Evolutionary conservation across 306 rosid genomes (phyloP).

Genomic region (Abrus pulchellus): DNA sequence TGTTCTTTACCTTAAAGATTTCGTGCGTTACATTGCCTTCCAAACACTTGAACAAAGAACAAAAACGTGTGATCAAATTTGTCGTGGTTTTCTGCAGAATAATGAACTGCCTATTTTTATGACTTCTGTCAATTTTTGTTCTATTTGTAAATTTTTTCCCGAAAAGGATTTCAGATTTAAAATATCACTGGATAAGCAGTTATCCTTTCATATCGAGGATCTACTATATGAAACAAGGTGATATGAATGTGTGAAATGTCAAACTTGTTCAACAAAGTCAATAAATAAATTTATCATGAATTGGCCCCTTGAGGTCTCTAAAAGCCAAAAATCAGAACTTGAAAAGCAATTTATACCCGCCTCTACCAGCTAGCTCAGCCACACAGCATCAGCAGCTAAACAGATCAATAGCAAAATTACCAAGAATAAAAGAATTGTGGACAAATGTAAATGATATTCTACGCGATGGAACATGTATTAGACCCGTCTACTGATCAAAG

Average conservation of each 20-base stretch:
- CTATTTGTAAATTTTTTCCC: not conserved
- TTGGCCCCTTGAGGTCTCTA: not conserved
- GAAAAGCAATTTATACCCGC: not conserved
- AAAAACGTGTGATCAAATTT: not conserved
- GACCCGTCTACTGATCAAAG: not conserved
- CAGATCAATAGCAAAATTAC: not conserved
- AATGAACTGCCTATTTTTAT: not conserved
- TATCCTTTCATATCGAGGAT: not conserved
- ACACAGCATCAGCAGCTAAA: not conserved
- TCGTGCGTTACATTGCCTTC: not conserved
- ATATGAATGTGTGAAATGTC: not conserved
- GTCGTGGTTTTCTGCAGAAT: not conserved
- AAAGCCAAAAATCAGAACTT: not conserved
- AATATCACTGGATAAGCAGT: not conserved
- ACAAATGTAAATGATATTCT: not conserved
- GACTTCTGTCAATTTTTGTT: not conserved
- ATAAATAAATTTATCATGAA: not conserved
- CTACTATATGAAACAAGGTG: not conserved
- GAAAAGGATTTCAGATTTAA: not conserved
- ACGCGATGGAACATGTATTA: not conserved
- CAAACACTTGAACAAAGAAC: not conserved
- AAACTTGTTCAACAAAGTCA: conserved; percentile 1
- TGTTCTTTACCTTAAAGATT: not conserved
- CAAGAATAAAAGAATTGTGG: not conserved
- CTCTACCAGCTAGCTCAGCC: conserved; percentile 9